Conservation (phyloP, 139 green algal species). For the Zygnema circumcarinatum region DNA sequence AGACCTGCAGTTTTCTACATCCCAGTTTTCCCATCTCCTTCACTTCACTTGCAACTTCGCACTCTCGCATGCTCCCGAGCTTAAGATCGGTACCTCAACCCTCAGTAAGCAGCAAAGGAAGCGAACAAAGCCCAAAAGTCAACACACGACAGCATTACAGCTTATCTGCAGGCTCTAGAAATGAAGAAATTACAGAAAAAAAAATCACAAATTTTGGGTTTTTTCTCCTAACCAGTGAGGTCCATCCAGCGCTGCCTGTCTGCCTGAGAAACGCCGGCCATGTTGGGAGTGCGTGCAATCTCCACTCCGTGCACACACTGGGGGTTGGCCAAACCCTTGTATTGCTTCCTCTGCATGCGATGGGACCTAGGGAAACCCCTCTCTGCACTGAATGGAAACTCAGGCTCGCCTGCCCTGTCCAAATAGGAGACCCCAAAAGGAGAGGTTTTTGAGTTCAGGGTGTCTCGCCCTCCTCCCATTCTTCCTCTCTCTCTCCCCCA, state of each 20-base stretch:
- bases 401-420: constrained; percentile 35
- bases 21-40: background rate
- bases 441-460: background rate
- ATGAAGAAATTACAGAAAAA: no score
- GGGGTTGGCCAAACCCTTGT: constrained; percentile 55
- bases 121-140: no score
- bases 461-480: no score
- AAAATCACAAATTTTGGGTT: no score
- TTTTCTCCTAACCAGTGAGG: constrained; percentile 49
- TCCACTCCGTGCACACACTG: constrained; percentile 58
- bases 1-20: background rate
- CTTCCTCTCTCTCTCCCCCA: no score
- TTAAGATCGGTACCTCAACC: no score
- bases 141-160: no score
- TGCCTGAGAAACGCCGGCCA: constrained; percentile 8
- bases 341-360: constrained; percentile 58
- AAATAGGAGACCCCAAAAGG: background rate
- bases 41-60: background rate
- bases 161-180: no score
- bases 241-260: constrained; percentile 41
- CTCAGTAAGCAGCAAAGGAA: no score
- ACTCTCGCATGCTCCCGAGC: background rate
- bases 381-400: constrained; percentile 49
- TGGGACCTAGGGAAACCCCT: constrained; percentile 49
- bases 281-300: constrained; percentile 14